These are phyloP conservation scores for Houttuynia cordata DNA, from an alignment of 164 flowering plant species.

Conservation along the genomic window DNA sequence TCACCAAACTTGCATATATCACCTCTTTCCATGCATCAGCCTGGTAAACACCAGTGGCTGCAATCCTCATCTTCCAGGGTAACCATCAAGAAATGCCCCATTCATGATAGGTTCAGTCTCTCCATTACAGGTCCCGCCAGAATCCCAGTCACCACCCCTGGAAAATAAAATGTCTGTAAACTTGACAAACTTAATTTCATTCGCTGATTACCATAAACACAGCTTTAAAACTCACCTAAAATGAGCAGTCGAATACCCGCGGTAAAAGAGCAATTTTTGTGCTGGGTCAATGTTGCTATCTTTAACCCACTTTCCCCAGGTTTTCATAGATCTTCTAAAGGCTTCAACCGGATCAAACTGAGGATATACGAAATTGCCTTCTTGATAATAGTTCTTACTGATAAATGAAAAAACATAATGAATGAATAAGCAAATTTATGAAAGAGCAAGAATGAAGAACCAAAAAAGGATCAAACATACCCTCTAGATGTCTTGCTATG, in stretches of 20 bases:
- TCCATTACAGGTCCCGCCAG: slow-evolving; percentile 86
- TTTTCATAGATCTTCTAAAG: slow-evolving; percentile 60
- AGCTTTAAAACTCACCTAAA: slow-evolving; percentile 38
- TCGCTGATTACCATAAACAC: not conserved
- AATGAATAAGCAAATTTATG: not conserved
- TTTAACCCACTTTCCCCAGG: slow-evolving; percentile 87
- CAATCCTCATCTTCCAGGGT: slow-evolving; percentile 85
- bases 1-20: slow-evolving; percentile 46
- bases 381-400: slow-evolving; percentile 88
- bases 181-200: not conserved
- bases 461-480: slow-evolving; percentile 23
- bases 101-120: slow-evolving; percentile 54
- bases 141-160: slow-evolving; percentile 99
- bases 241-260: slow-evolving; percentile 90
- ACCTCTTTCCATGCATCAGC: slow-evolving; percentile 99
- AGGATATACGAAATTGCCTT: slow-evolving; percentile 75
- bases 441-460: not conserved
- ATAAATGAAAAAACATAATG: slow-evolving; percentile 6
- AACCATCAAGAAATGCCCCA: slow-evolving; percentile 52
- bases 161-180: not conserved
- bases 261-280: slow-evolving; percentile 62
- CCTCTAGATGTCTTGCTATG: slow-evolving; percentile 94
- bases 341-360: slow-evolving; percentile 76
- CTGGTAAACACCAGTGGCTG: slow-evolving; percentile 99
- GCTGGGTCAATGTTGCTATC: slow-evolving; percentile 31